These are phyloP conservation scores for Pisolithus orientalis DNA, from an alignment of 768 basidiomycete species.

Conservation along the genomic window DNA sequence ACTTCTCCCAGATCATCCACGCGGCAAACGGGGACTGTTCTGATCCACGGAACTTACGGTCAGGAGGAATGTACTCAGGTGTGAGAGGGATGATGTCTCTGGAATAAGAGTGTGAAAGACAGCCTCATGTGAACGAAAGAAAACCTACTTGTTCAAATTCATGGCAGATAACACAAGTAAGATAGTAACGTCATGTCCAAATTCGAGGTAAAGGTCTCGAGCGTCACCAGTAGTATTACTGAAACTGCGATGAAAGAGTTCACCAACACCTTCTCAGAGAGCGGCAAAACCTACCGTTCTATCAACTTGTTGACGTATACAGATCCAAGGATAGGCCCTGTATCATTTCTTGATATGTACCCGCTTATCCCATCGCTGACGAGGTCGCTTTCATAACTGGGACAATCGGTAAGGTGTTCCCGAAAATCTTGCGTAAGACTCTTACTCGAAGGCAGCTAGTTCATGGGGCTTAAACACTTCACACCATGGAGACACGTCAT, in stretches of 20 bases:
- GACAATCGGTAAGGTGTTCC: background rate
- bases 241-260: slow-evolving; percentile 16
- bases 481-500: slow-evolving; percentile 35
- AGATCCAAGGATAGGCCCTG: slow-evolving; percentile 33
- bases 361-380: slow-evolving; percentile 33
- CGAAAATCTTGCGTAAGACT: slow-evolving; percentile 1
- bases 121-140: slow-evolving; percentile 18
- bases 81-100: slow-evolving; percentile 30
- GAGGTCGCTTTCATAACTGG: slow-evolving; percentile 35
- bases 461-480: slow-evolving; percentile 31
- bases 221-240: slow-evolving; percentile 30
- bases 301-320: slow-evolving; percentile 35
- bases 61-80: slow-evolving; percentile 17
- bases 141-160: slow-evolving; percentile 28
- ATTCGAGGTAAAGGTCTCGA: slow-evolving; percentile 32
- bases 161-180: slow-evolving; percentile 34
- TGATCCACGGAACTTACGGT: slow-evolving; percentile 34
- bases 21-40: slow-evolving; percentile 40
- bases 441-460: slow-evolving; percentile 30
- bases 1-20: slow-evolving; percentile 38
- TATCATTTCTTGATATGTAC: slow-evolving; percentile 25
- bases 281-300: slow-evolving; percentile 23
- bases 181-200: slow-evolving; percentile 37
- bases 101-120: background rate
- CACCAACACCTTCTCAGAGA: background rate